Conservation (phyloP, 441 rosid species). For the Eruca vesicaria region DNA sequence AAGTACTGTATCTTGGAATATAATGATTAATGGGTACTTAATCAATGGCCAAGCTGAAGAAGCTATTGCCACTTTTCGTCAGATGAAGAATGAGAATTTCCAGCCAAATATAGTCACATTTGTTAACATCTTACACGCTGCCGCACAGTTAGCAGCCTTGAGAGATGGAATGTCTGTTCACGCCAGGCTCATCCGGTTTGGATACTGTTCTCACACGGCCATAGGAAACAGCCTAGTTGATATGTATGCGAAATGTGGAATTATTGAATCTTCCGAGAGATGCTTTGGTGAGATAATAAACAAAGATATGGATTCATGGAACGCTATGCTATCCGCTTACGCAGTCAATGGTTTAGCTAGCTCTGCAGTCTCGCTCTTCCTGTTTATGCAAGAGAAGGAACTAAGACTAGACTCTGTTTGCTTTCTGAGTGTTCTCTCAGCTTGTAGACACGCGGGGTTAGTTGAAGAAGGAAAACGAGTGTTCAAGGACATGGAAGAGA, state of each 20-base stretch:
- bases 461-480: slow-evolving; percentile 34
- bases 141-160: slow-evolving; percentile 41
- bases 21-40: slow-evolving; percentile 52
- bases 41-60: slow-evolving; percentile 52
- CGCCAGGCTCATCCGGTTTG: slow-evolving; percentile 45
- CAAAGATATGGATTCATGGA: slow-evolving; percentile 53
- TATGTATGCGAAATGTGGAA: slow-evolving; percentile 71
- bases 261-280: slow-evolving; percentile 41
- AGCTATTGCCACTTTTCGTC: slow-evolving; percentile 44
- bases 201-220: slow-evolving; percentile 34
- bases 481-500: slow-evolving; percentile 35
- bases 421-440: slow-evolving; percentile 42
- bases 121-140: slow-evolving; percentile 54
- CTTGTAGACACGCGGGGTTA: slow-evolving; percentile 47
- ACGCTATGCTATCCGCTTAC: slow-evolving; percentile 58
- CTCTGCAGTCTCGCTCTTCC: slow-evolving; percentile 40
- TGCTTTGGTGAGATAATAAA: slow-evolving; percentile 46
- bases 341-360: slow-evolving; percentile 54
- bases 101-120: slow-evolving; percentile 49
- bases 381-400: slow-evolving; percentile 38
- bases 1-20: slow-evolving; percentile 54
- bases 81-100: slow-evolving; percentile 46
- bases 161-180: slow-evolving; percentile 53
- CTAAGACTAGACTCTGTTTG: slow-evolving; percentile 35
- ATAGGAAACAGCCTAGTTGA: slow-evolving; percentile 54